Base-by-base conservation (phyloP, 805 yeast species). In the Barnettozyma pratensis region DNA sequence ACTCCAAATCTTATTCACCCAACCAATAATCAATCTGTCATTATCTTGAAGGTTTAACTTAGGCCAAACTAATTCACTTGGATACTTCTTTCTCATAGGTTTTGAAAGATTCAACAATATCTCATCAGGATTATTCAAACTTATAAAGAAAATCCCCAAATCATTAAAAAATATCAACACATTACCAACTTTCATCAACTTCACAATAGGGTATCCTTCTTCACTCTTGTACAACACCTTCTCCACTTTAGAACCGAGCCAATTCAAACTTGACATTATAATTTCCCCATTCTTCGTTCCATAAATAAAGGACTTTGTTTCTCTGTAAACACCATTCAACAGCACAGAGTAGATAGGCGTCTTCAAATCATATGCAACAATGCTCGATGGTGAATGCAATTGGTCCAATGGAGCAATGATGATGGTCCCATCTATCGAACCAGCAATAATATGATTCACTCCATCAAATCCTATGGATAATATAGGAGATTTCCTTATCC, bases 221-320 rank as follows among this genome's bases (percentile, higher is more conserved):
- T 77, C 73, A 27, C 81, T 37, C 26, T 54, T 39, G 9, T 49
- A 85, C 6, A 94, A 49, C 0, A 76, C 66, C 0, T 80, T 72
- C 58, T 94, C 98, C 3, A 74, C 72, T 49, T 96, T 74, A 51
- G 83, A 81, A 1, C 96, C 96, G 6, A 94, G 69, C 99, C 99
- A 92, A 57, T 86, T 87, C 54, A 83, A 75, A 37, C 84, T 83
- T 1, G 95, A 85, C 42, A 81, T 68, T 0, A 86, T 67, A 0
- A 94, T 83, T 42, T 86, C 81, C 0, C 97, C 97, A 7, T 90
- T 83, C 69, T 84, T 89, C 0, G 97, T 97, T 3, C 98, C 97
- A 32, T 91, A 83, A 0, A 89, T 73, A 56, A 90, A 92, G 8
- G 84, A 74, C 48, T 80, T 77, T 0, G 82, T 74, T 8, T 72